Percentiles rank a stretch among this genome's conserved stretches.
Evolutionary conservation across 805 yeast species (phyloP).

Genomic region (Suhomyces prunicola): DNA sequence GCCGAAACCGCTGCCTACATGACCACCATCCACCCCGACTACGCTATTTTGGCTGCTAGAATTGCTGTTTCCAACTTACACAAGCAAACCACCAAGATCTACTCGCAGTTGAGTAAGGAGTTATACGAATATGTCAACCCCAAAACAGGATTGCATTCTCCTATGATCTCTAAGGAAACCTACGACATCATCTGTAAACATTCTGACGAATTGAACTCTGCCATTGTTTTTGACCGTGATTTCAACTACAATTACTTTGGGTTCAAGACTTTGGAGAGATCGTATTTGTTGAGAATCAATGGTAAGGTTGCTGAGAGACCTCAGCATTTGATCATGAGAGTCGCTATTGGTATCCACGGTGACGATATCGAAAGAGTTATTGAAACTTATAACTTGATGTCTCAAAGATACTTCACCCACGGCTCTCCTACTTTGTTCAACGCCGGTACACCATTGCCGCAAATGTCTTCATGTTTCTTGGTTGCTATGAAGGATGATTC

Average conservation of each 20-base stretch:
- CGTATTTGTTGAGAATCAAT: slow-evolving; percentile 51
- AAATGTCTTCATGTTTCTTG: slow-evolving; percentile 61
- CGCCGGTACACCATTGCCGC: slow-evolving; percentile 60
- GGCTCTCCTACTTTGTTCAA: slow-evolving; percentile 63
- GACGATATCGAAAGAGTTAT: slow-evolving; percentile 49
- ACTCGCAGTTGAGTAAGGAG: slow-evolving; percentile 71
- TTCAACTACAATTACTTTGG: slow-evolving; percentile 58
- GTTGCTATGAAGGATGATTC: slow-evolving; percentile 93
- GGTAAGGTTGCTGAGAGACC: slow-evolving; percentile 62
- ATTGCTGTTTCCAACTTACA: slow-evolving; percentile 92
- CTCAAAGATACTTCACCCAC: slow-evolving; percentile 56
- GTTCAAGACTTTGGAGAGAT: slow-evolving; percentile 59
- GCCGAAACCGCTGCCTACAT: slow-evolving; percentile 97
- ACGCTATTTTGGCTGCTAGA: slow-evolving; percentile 92
- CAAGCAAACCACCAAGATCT: slow-evolving; percentile 87
- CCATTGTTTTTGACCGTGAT: slow-evolving; percentile 48
- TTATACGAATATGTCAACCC: slow-evolving; percentile 80
- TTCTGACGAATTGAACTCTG: slow-evolving; percentile 43
- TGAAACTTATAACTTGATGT: slow-evolving; percentile 59
- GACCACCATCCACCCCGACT: slow-evolving; percentile 98
- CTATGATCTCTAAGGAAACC: slow-evolving; percentile 43
- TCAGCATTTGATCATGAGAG: slow-evolving; percentile 61
- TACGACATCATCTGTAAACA: slow-evolving; percentile 35
- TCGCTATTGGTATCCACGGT: slow-evolving; percentile 59
- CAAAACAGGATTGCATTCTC: slow-evolving; percentile 57